Percentiles rank a stretch among this genome's conserved stretches.
phyloP scores from a whole-genome alignment of 2,329 filamentous ascomycete genomes.

The Cladorrhinum sp. region DNA sequence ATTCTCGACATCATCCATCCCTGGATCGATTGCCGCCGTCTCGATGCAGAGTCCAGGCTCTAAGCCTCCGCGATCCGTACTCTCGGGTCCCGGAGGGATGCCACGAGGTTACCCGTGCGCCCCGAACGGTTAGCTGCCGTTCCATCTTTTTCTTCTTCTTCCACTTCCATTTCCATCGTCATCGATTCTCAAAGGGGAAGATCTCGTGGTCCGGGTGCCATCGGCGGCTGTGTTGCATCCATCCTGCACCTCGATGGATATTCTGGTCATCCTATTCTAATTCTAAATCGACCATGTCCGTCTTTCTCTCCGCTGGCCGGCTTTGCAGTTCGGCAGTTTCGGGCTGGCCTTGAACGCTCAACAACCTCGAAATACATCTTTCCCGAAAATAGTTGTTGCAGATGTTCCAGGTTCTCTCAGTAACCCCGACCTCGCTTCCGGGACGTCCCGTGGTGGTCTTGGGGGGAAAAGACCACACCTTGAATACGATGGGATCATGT shows the following conservation, averaged over 20 bases:
- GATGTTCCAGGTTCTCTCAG: neutral
- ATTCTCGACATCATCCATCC: neutral
- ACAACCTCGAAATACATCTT: neutral
- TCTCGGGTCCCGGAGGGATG: constrained; percentile 2
- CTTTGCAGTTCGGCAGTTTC: neutral
- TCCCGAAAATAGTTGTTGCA: neutral
- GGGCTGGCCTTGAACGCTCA: neutral
- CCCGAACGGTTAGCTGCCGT: neutral
- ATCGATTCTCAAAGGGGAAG: neutral
- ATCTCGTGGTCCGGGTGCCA: too few relatives aligned
- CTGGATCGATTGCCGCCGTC: neutral
- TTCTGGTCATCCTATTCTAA: neutral
- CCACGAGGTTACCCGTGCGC: constrained; percentile 6
- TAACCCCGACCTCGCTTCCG: neutral
- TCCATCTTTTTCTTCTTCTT: neutral
- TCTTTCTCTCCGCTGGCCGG: neutral
- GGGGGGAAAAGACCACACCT: neutral
- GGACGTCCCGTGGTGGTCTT: constrained; percentile 1
- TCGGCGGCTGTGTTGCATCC: neutral
- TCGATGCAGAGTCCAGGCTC: neutral
- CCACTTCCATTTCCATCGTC: neutral
- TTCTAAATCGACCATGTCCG: neutral
- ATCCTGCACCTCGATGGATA: neutral
- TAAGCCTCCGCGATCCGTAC: neutral
- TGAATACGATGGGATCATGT: neutral